These are phyloP conservation scores for Sugiyamaella xylanicola DNA, from an alignment of 1,139 yeast genomes.

Conservation along the genomic window DNA sequence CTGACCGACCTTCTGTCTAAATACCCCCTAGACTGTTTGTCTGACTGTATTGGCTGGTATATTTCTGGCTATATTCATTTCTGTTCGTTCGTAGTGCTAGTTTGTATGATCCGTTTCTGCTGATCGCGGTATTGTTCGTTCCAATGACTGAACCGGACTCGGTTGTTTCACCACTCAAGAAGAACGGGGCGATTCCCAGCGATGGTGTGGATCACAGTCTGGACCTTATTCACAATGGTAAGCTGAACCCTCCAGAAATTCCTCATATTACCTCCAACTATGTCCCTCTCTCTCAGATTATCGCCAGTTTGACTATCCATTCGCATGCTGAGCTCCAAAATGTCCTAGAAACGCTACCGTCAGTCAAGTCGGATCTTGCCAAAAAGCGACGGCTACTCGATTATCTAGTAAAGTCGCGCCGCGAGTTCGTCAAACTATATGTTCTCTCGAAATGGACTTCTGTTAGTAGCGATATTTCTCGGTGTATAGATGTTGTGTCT, in stretches of 20 bases:
- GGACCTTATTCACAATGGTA: background rate
- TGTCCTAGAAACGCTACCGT: slow-evolving; percentile 60
- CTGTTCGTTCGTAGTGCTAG: background rate
- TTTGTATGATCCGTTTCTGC: background rate
- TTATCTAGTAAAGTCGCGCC: slow-evolving; percentile 68
- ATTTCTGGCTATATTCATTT: background rate
- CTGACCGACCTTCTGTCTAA: too few relatives aligned
- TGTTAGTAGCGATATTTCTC: slow-evolving; percentile 67
- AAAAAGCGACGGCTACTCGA: slow-evolving; percentile 71
- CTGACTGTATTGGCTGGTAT: background rate
- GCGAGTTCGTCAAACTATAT: slow-evolving; percentile 78
- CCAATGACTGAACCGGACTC: slow-evolving; percentile 6
- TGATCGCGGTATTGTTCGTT: background rate
- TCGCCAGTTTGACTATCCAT: slow-evolving; percentile 62
- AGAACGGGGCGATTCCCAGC: slow-evolving; percentile 1
- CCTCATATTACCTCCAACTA: slow-evolving; percentile 80
- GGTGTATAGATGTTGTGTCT: slow-evolving; percentile 78
- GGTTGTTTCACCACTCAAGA: slow-evolving; percentile 6
- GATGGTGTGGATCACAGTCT: background rate
- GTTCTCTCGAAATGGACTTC: slow-evolving; percentile 88
- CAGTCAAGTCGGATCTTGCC: slow-evolving; percentile 57
- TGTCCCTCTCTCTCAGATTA: slow-evolving; percentile 60
- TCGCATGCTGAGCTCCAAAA: slow-evolving; percentile 66
- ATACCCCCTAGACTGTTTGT: too few relatives aligned
- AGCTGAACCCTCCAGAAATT: slow-evolving; percentile 40